phyloP scores from a whole-genome alignment of 2,329 filamentous ascomycete genomes.

The Stachybotrys chlorohalonatus region DNA sequence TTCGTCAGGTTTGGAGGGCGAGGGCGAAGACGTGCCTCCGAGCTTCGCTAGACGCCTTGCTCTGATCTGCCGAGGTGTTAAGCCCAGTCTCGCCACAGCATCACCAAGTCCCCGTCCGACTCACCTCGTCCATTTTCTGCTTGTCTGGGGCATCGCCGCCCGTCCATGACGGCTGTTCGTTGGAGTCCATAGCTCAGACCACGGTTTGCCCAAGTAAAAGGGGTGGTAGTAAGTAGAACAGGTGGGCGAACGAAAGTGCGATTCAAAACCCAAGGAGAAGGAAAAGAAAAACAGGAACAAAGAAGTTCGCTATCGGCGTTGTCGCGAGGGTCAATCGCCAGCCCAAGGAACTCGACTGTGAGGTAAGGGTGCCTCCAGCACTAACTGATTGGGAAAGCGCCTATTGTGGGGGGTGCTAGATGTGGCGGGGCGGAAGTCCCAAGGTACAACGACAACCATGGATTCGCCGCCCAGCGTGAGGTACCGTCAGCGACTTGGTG shows the following conservation, averaged over 20 bases:
- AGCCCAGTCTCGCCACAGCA: background rate
- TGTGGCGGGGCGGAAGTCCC: too few species aligned
- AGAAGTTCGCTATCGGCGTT: background rate
- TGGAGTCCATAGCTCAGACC: slow-evolving; percentile 31
- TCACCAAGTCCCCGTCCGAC: slow-evolving; percentile 8
- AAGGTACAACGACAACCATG: background rate
- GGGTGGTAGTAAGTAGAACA: slow-evolving; percentile 1
- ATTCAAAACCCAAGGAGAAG: slow-evolving; percentile 14
- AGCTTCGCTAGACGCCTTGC: slow-evolving; percentile 40
- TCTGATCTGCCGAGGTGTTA: slow-evolving; percentile 29
- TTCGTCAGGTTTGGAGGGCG: slow-evolving; percentile 22
- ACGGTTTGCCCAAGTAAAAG: slow-evolving; percentile 1
- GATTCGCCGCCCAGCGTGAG: background rate
- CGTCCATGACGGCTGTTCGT: slow-evolving; percentile 29
- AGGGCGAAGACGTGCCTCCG: slow-evolving; percentile 20
- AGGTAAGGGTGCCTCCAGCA: background rate
- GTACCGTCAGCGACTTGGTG: background rate
- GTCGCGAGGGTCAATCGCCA: background rate
- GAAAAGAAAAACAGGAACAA: background rate
- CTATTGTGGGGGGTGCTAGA: too few species aligned
- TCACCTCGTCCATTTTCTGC: slow-evolving; percentile 50
- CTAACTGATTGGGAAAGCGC: too few species aligned
- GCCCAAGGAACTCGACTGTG: background rate
- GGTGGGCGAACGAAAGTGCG: slow-evolving; percentile 8
- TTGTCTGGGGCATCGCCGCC: slow-evolving; percentile 45